Base-by-base conservation (phyloP, 2,329 filamentous ascomycete genomes). In the Penicillium sp. region DNA sequence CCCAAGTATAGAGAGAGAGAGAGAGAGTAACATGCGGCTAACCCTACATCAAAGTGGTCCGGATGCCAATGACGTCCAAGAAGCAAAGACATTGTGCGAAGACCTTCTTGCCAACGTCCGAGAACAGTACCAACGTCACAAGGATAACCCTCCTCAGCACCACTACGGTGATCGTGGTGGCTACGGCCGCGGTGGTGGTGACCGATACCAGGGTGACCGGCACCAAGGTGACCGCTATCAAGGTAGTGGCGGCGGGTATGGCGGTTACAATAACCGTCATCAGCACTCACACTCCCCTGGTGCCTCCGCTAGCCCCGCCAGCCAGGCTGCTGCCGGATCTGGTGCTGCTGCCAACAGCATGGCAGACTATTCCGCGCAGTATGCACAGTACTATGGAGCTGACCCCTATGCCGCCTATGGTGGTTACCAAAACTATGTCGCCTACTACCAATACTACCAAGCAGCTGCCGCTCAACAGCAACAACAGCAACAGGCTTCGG, bases 351-450 rank as follows among this genome's bases (percentile, higher is more conserved):
- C 68, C 20, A 56, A 58, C 36, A 61, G 54, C 45, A 74, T 81
- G 9, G 72, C 80, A 21, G 89, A 95, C 63, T 94, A 94, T 69
- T 84, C 84, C 46, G 85, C 88, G 15, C 89, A 93, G 66, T 95
- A 95, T 69, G 87, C 89, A 2, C 88, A 91, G 69, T 94, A 95
- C 71, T 93, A 92, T 56, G 76, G 75, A 48, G 78, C 83, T 56
- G 91, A 97, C 66, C 93, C 92, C 0, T 97, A 97, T 70, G 91
- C 91, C 34, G 86, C 89, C 7, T 97, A 94, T 63, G 93, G 93
- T 56, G 93, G 93, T 48, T 97, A 94, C 72, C 83, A 87, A 62
- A 89, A 88, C 76, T 90, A 81, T 55, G 68, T 80, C 40, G 77
- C 78, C 24, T 80, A 81, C 64, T 81, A 79, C 58, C 86, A 89